Evolutionary conservation across 495 filamentous ascomycete species (phyloP), one percentile per base, ranked within the genome.

Genomic region (Penicillium robsamsonii): DNA sequence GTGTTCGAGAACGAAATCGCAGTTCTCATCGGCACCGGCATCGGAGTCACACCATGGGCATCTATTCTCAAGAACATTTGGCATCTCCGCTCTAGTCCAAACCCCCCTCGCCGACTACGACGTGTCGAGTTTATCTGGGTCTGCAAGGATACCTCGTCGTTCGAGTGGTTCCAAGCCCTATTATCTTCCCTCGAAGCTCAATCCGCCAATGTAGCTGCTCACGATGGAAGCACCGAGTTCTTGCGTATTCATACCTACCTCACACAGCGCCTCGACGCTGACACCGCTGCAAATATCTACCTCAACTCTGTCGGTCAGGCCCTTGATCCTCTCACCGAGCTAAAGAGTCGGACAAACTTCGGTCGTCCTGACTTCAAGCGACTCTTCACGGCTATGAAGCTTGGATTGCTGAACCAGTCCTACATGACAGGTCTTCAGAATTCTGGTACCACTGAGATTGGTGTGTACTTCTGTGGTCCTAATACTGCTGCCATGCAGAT

Each of bases 91-190:
- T 85, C 90, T 53, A 82, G 84, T 30, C 91, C 91, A 13, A 91
- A 96, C 71, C 87, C 90, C 27, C 91, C 92, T 0, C 85, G 83
- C 30, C 89, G 95, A 67, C 83, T 99, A 40, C 87, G 92, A 50
- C 87, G 94, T 70, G 92, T 99, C 17, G 94, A 99, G 70, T 97
- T 99, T 72, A 96, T 97, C 77, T 99, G 94, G 94, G 86, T 97
- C 53, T 97, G 95, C 81, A 95, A 88, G 70, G 93, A 98, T 64
- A 97, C 92, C 2, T 84, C 79, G 37, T 96, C 93, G 1, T 98
- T 98, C 69, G 94, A 97, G 75, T 98, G 94, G 94, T 98, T 98
- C 77, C 95, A 98, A 70, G 87, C 87, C 11, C 87, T 98, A 4
- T 84, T 98, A 11, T 90, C 87, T 5, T 92, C 88, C 0, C 87